Evolutionary conservation across 78 protist genomes (phyloP), one percentile per base, ranked within the genome.

Genomic region (Goniomonas avonlea): DNA sequence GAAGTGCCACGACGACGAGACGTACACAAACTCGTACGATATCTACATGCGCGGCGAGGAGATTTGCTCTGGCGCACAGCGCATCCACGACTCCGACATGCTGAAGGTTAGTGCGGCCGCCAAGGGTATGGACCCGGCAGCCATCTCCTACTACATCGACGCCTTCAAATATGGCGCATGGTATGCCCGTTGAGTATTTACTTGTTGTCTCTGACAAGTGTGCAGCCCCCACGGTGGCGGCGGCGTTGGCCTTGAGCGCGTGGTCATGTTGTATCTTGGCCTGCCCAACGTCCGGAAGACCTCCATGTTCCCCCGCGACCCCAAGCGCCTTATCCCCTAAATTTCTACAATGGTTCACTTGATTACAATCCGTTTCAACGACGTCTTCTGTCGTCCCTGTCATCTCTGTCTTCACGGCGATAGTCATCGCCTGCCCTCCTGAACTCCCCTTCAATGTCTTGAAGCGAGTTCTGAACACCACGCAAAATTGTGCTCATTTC

Each of bases 151-250:
- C 43, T 98, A 97, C 90, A 32, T 93, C 50, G 99, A 97, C 39
- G 32, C 98, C 40, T 96, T 98, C 89, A 70, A 81, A n/a, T 88
- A 71, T 74, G 99, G 99, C 45, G 80, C 91, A 29, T 65, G n/a
- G n/a, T n/a, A n/a, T n/a, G n/a, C n/a, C n/a, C n/a, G n/a, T n/a
- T n/a, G n/a, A n/a, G n/a, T 15, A 15, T 61, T 20, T 15, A 11
- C 35, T 61, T 11, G n/a, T 61, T 15, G n/a, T 61, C 69, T n/a
- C n/a, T n/a, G n/a, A n/a, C n/a, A n/a, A n/a, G n/a, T n/a, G n/a
- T n/a, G n/a, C n/a, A n/a, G 91, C n/a, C 99, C 98, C 45, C 99
- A 97, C 80, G 99, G 87, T 20, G 99, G 99, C 34, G 96, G 91
- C 38, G 99, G 99, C 41, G 79, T 96, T 45, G 99, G 98, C 68